These are phyloP conservation scores for Dactylonectria macrodidyma DNA, from an alignment of 2,329 filamentous ascomycete species.

Conservation along the genomic window DNA sequence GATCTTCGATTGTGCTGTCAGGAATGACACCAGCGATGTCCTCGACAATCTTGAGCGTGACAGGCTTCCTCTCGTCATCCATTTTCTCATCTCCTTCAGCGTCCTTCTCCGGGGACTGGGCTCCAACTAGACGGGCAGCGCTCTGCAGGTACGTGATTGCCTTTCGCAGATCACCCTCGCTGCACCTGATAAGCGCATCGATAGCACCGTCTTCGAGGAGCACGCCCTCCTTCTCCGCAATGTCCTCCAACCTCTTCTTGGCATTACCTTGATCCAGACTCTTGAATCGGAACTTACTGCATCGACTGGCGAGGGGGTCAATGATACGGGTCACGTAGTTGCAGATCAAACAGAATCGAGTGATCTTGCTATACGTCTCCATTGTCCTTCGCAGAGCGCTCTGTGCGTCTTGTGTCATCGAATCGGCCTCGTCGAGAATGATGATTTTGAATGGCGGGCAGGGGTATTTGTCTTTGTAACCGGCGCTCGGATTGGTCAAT, in stretches of 20 bases:
- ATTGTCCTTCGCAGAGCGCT: constrained; percentile 93
- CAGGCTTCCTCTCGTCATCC: constrained; percentile 70
- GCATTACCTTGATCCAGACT: constrained; percentile 91
- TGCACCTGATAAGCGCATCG: constrained; percentile 87
- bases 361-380: constrained; percentile 98
- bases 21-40: constrained; percentile 98
- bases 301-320: constrained; percentile 92
- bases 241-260: constrained; percentile 82
- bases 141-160: constrained; percentile 97
- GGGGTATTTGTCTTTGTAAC: constrained; percentile 81
- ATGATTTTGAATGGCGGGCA: constrained; percentile 99
- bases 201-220: constrained; percentile 83
- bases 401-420: constrained; percentile 99
- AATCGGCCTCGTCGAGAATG: constrained; percentile 97
- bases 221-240: constrained; percentile 85
- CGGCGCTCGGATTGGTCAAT: constrained; percentile 83
- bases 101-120: constrained; percentile 65
- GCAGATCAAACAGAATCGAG: constrained; percentile 96
- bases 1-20: constrained; percentile 75
- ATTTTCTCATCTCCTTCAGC: constrained; percentile 72
- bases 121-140: constrained; percentile 89
- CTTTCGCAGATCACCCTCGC: constrained; percentile 94
- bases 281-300: constrained; percentile 98
- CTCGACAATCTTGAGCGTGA: constrained; percentile 87
- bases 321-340: constrained; percentile 99